Conservation (phyloP, 345 rosid genomes). For the Pistacia vera region DNA sequence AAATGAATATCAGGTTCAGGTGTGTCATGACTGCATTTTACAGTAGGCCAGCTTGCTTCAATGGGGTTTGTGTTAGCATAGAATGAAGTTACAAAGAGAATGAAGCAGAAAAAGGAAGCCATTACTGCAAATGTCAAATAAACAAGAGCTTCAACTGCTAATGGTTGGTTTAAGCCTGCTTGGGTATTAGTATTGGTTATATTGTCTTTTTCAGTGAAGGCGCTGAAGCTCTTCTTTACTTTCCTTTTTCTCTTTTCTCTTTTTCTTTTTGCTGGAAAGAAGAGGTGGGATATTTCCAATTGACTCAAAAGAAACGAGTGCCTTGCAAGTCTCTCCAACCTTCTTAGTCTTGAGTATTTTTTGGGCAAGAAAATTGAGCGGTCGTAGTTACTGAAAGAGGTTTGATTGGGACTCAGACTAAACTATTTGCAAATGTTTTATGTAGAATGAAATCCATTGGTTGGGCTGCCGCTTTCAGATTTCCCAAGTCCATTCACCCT, state of each 20-base stretch:
- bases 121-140: constrained; percentile 11
- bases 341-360: neutral
- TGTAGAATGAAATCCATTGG: neutral
- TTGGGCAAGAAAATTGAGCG: too few species aligned
- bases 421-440: neutral
- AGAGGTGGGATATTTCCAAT: neutral
- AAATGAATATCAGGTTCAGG: constrained; percentile 45
- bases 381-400: too few species aligned
- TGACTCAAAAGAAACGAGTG: neutral
- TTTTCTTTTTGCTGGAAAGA: constrained; percentile 8
- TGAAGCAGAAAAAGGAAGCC: constrained; percentile 22
- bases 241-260: neutral
- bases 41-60: constrained; percentile 14
- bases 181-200: neutral
- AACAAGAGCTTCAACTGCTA: neutral
- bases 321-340: constrained; percentile 15
- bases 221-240: neutral
- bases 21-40: constrained; percentile 32
- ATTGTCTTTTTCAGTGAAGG: neutral
- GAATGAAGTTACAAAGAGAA: constrained; percentile 27
- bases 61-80: constrained; percentile 23
- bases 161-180: neutral
- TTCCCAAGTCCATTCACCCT: too few species aligned
- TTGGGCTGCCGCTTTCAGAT: too few species aligned
- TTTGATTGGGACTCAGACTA: neutral